Evolutionary conservation across 305 asterid genomes (phyloP).

Genomic region (Petunia hybrid): DNA sequence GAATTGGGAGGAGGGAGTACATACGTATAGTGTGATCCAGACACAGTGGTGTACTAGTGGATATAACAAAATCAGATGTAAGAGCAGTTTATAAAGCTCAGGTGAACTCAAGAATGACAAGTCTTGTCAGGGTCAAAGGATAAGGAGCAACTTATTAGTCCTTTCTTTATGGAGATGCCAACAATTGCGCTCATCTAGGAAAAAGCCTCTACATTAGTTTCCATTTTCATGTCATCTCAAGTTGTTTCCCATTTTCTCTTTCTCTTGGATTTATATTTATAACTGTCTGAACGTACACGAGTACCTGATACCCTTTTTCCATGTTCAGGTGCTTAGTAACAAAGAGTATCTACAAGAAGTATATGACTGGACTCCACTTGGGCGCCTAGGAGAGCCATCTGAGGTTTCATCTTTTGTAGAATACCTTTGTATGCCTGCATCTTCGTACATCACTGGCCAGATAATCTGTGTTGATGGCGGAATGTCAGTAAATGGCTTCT

Average conservation of each 20-base stretch:
- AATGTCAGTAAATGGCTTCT: slow-evolving; percentile 70
- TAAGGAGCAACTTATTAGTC: slow-evolving; percentile 1
- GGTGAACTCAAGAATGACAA: background rate
- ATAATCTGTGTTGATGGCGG: slow-evolving; percentile 71
- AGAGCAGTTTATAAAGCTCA: slow-evolving; percentile 8
- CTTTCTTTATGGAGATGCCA: background rate
- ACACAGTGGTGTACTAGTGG: background rate
- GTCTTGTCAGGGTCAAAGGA: background rate
- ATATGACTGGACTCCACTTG: slow-evolving; percentile 63
- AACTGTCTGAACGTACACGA: background rate
- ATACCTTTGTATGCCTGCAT: slow-evolving; percentile 70
- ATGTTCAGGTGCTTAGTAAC: slow-evolving; percentile 52
- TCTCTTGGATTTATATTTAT: background rate
- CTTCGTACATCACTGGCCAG: slow-evolving; percentile 68
- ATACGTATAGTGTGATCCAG: background rate
- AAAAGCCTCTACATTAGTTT: background rate
- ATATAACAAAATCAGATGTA: background rate
- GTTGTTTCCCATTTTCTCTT: background rate
- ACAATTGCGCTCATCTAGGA: background rate
- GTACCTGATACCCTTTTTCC: background rate
- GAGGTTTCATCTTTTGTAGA: slow-evolving; percentile 70
- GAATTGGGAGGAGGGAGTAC: too few relatives aligned
- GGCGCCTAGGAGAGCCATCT: slow-evolving; percentile 66
- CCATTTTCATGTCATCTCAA: background rate
- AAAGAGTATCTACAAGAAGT: slow-evolving; percentile 62